Percentiles rank a stretch among this genome's conserved stretches.
Conservation (phyloP, 768 basidiomycete species). For the Amyloporia xantha region DNA sequence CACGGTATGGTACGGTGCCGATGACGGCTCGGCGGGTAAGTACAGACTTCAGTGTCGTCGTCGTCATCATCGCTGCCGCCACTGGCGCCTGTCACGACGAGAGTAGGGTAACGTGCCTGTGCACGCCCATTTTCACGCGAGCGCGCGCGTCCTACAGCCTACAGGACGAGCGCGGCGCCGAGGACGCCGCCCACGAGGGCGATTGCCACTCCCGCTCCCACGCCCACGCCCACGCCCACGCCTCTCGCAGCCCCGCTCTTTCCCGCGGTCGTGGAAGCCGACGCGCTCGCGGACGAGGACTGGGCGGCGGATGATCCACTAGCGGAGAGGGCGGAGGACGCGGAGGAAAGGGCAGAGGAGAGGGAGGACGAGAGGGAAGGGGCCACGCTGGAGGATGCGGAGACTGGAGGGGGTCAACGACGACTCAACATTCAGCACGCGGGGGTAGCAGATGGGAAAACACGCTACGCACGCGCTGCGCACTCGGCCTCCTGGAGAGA, state of each 20-base stretch:
- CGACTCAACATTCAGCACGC: neutral
- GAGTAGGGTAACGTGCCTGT: too few relatives aligned
- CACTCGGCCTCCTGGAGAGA: constrained; percentile 29
- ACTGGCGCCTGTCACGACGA: too few relatives aligned
- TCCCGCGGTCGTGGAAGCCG: neutral
- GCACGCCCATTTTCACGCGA: too few relatives aligned
- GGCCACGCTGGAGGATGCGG: neutral
- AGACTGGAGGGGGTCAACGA: neutral
- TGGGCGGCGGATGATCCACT: constrained; percentile 3
- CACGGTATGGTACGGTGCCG: too few relatives aligned
- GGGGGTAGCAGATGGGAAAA: neutral
- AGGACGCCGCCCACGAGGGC: neutral
- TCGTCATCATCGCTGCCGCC: too few relatives aligned
- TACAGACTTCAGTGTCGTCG: too few relatives aligned
- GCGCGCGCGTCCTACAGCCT: too few relatives aligned
- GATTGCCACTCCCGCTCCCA: neutral
- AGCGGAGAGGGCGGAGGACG: constrained; percentile 1
- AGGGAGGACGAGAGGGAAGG: neutral
- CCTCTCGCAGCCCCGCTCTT: neutral
- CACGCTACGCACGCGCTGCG: constrained; percentile 15
- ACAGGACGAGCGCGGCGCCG: neutral
- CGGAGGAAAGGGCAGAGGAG: constrained; percentile 3
- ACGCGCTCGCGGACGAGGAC: neutral
- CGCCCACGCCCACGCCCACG: neutral
- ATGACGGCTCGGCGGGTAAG: too few relatives aligned